Conservation (phyloP, 2,329 filamentous ascomycete genomes). For the Calonectria hongkongensis region DNA sequence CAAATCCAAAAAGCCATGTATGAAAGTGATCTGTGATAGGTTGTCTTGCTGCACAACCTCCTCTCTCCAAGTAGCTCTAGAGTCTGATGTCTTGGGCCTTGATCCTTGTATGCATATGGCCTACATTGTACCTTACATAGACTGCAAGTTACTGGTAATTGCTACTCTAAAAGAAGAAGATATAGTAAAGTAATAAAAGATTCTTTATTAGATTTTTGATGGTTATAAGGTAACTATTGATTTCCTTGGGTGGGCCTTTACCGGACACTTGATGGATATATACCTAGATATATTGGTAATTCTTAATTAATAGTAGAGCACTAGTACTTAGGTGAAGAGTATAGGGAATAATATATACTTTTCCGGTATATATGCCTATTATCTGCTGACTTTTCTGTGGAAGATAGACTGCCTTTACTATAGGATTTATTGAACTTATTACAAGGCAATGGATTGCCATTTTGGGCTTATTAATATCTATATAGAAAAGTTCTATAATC, state of each 20-base stretch:
- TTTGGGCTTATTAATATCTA: constrained; percentile 33
- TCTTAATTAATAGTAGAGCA: constrained; percentile 56
- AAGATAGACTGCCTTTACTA: constrained; percentile 56
- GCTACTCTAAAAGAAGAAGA: constrained; percentile 56
- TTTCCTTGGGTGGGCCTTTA: constrained; percentile 59
- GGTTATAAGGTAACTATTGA: constrained; percentile 56
- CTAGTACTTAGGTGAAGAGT: constrained; percentile 55
- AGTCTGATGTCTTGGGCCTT: constrained; percentile 53
- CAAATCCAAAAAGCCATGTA: constrained; percentile 43
- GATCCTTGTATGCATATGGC: constrained; percentile 60
- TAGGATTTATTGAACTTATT: constrained; percentile 30
- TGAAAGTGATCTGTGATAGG: constrained; percentile 54
- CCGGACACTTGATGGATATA: constrained; percentile 62
- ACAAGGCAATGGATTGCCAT: constrained; percentile 10
- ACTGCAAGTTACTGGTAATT: constrained; percentile 52
- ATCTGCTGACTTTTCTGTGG: constrained; percentile 51
- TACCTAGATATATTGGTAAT: constrained; percentile 60
- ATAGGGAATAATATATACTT: constrained; percentile 53
- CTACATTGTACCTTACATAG: constrained; percentile 51
- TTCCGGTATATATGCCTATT: constrained; percentile 54
- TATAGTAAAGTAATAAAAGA: constrained; percentile 52
- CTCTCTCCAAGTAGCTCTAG: constrained; percentile 58
- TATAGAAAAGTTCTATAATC: constrained; percentile 26
- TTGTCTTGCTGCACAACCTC: constrained; percentile 59
- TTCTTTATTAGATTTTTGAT: constrained; percentile 56